Conservation (phyloP, 495 filamentous ascomycete genomes). For the Penicillium lagena region DNA sequence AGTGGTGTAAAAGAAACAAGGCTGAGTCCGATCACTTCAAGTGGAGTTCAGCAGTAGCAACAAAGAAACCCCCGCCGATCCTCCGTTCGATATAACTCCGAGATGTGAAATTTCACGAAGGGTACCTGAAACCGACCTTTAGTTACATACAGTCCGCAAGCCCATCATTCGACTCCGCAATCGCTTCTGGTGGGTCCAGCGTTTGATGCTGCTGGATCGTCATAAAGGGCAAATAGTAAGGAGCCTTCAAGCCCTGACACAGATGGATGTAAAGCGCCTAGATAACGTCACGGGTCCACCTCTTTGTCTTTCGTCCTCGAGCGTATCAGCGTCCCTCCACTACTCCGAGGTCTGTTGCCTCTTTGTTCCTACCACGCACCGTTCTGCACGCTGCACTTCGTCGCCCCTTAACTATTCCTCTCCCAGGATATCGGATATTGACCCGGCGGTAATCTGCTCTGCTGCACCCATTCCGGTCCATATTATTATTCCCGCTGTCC, state of each 20-base stretch:
- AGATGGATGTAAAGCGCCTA: background rate
- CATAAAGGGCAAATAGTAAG: no score
- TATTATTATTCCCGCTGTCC: slow-evolving; percentile 16
- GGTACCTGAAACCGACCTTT: background rate
- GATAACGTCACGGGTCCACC: slow-evolving; percentile 1
- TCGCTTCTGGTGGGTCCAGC: no score
- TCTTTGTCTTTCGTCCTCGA: slow-evolving; percentile 1
- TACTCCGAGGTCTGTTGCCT: slow-evolving; percentile 5
- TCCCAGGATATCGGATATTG: slow-evolving; percentile 14
- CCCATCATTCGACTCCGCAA: no score
- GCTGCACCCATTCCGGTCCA: slow-evolving; percentile 36
- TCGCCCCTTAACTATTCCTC: slow-evolving; percentile 2
- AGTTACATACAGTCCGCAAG: no score
- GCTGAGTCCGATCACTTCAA: slow-evolving; percentile 5
- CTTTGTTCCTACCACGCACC: slow-evolving; percentile 1
- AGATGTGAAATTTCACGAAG: background rate
- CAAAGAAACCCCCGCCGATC: slow-evolving; percentile 5
- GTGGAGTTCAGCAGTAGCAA: background rate
- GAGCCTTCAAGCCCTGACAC: no score
- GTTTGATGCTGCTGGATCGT: no score
- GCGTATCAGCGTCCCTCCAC: slow-evolving; percentile 22
- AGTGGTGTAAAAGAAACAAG: slow-evolving; percentile 23
- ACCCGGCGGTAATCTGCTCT: slow-evolving; percentile 16
- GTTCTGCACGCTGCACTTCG: slow-evolving; percentile 32
- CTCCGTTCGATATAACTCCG: slow-evolving; percentile 5